Percentiles rank a stretch among this genome's conserved stretches.
phyloP scores from a whole-genome alignment of 768 basidiomycete species.

The Boletus coccyginus region DNA sequence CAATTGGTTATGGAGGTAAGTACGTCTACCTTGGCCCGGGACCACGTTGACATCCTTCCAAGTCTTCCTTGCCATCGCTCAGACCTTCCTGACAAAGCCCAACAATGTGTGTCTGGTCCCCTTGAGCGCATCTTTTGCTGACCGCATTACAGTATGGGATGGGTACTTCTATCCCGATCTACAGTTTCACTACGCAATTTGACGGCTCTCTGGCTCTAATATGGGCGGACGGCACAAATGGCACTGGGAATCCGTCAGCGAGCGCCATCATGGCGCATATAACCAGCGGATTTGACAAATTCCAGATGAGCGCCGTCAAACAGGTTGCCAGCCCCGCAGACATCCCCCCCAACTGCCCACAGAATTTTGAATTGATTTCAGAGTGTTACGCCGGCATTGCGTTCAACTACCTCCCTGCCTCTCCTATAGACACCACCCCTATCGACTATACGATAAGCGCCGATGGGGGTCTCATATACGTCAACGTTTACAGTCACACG shows the following conservation, averaged over 20 bases:
- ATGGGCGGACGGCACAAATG: conserved; percentile 70
- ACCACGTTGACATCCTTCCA: background rate
- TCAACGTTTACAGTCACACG: conserved; percentile 65
- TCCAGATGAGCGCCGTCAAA: conserved; percentile 50
- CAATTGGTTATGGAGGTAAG: conserved; percentile 54
- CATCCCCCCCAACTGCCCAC: conserved; percentile 59
- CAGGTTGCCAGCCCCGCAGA: conserved; percentile 45
- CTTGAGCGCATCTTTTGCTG: background rate
- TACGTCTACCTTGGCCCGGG: background rate
- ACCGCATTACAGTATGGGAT: conserved; percentile 51
- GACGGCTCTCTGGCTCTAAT: conserved; percentile 51
- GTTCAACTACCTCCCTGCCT: conserved; percentile 55
- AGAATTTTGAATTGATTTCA: conserved; percentile 71
- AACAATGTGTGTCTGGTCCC: conserved; percentile 47
- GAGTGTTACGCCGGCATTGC: conserved; percentile 67
- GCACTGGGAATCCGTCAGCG: conserved; percentile 52
- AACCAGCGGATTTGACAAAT: conserved; percentile 46
- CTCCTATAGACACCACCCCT: conserved; percentile 28
- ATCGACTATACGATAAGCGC: conserved; percentile 71
- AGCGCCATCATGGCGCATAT: conserved; percentile 58
- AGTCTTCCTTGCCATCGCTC: conserved; percentile 63
- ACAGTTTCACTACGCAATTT: conserved; percentile 46
- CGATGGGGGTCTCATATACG: conserved; percentile 60
- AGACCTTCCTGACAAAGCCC: conserved; percentile 54
- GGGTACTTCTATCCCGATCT: conserved; percentile 53